Conservation (phyloP, 345 rosid genomes). For the Aegle marmelos region DNA sequence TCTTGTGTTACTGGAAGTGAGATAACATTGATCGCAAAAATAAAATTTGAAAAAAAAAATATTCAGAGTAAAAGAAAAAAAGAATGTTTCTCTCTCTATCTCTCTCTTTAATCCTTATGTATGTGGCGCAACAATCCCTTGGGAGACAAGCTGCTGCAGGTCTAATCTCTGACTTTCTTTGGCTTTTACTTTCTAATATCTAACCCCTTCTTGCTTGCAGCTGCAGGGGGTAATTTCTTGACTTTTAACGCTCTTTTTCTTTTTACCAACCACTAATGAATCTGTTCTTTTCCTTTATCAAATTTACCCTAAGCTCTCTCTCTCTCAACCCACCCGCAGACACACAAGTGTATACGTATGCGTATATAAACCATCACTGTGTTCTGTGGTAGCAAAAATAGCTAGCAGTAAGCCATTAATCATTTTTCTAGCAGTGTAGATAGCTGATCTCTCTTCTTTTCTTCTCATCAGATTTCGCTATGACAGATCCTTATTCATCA, state of each 20-base stretch:
- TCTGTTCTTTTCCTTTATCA: not conserved
- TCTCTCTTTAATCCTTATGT: slow-evolving; percentile 19
- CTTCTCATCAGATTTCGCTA: slow-evolving; percentile 6
- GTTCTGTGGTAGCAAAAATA: not conserved
- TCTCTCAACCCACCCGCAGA: not conserved
- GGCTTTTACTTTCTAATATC: slow-evolving; percentile 4
- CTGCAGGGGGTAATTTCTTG: slow-evolving; percentile 5
- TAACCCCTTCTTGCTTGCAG: not conserved
- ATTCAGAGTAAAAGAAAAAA: not conserved
- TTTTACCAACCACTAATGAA: not conserved
- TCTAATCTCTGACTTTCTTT: slow-evolving; percentile 26
- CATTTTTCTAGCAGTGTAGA: not conserved
- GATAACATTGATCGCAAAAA: not conserved
- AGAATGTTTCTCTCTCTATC: slow-evolving; percentile 15
- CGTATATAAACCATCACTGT: not conserved
- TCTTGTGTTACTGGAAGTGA: slow-evolving; percentile 10
- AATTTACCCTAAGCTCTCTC: not conserved
- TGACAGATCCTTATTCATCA: slow-evolving; percentile 42
- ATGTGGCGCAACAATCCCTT: slow-evolving; percentile 15
- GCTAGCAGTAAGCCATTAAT: not conserved
- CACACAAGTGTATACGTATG: not conserved
- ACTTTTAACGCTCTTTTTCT: not conserved
- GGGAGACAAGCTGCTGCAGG: slow-evolving; percentile 22
- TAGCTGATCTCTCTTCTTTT: not conserved
- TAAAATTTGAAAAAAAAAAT: not conserved